Base-by-base conservation (phyloP, 2,329 filamentous ascomycete species). In the Cercospora sp. region DNA sequence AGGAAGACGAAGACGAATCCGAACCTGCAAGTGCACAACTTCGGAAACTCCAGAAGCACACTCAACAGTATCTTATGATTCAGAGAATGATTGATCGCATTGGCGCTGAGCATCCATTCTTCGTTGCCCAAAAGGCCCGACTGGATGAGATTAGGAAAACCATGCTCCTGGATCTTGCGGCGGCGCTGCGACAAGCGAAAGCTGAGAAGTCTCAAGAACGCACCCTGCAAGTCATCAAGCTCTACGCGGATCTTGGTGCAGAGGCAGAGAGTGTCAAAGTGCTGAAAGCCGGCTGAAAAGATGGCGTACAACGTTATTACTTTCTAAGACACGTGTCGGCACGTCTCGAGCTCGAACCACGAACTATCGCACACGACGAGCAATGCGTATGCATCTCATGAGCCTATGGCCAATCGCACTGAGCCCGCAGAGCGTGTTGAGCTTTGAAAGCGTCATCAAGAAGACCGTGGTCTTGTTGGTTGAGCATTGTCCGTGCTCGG, bases 221-320 rank as follows among this genome's bases (percentile, higher is more conserved):
- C 6, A 78, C 87, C 26, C 79, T 90, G 75, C 85, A 83, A 71
- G 78, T 91, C 13, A 79, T 90, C 75, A 83, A 82, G 45, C 81
- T 90, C 28, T 91, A 90, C 75, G 82, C 85, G 55, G 83, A 88
- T 53, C 82, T 91, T 78, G 88, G 85, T 12, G 88, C 89, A 72
- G 83, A 85, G 63, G 81, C 77, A 16, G 88, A 89, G 72, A 87
- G 87, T 1, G 80, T 90, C 57, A 86, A 85, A 67, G 82, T 87
- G 10, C 76, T 89, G 69, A 87, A 85, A 60, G 74, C 68, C 13
- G 70, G 72, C 43, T 78, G 74, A 77, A 40, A 53, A 34, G 13
- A 12, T 21, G 61, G 5, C 43, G 12, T 16, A 24, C 30, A 37
- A 7, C 9, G 7, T n/a, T 51, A 32, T 24, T 3, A 18, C 7